phyloP scores from a whole-genome alignment of 2,329 filamentous ascomycete species.

The Acrodontium crateriforme region DNA sequence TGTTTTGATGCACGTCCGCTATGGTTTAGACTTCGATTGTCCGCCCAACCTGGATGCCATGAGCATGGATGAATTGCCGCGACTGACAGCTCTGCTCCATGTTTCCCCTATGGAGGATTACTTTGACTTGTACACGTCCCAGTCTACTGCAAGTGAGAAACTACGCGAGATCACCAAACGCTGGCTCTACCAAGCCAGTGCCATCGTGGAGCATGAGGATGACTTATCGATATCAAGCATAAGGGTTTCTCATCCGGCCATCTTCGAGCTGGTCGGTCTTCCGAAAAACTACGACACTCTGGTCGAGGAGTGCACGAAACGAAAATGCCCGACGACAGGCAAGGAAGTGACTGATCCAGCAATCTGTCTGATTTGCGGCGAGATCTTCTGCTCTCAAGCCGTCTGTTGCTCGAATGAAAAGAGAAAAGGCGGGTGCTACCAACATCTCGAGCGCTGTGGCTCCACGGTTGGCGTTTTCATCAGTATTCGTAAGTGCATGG shows the following conservation, averaged over 20 bases:
- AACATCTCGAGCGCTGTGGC: conserved; percentile 83
- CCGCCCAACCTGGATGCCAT: conserved; percentile 30
- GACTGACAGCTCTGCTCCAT: conserved; percentile 61
- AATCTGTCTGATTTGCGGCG: conserved; percentile 87
- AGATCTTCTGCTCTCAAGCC: conserved; percentile 91
- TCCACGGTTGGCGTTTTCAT: conserved; percentile 85
- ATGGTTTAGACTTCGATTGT: conserved; percentile 72
- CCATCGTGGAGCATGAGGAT: conserved; percentile 14
- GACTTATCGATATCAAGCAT: conserved; percentile 24
- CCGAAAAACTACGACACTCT: conserved; percentile 85
- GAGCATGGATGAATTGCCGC: conserved; percentile 50
- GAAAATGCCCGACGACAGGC: conserved; percentile 74
- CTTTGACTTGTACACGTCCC: conserved; percentile 43
- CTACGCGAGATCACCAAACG: conserved; percentile 43
- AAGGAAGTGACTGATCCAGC: conserved; percentile 85
- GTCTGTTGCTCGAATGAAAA: conserved; percentile 71
- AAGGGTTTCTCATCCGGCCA: conserved; percentile 64
- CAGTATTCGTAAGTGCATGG: conserved; percentile 90
- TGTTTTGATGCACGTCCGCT: conserved; percentile 74
- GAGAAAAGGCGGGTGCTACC: conserved; percentile 63
- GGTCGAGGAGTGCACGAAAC: conserved; percentile 78
- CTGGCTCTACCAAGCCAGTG: conserved; percentile 55
- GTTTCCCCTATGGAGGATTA: conserved; percentile 70
- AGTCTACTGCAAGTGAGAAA: conserved; percentile 24
- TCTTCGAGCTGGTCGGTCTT: conserved; percentile 85